A percentile compares a stretch with the other conserved stretches of the same genome.
Conservation (phyloP, 2,329 filamentous ascomycete genomes). For the Cercospora zeina region DNA sequence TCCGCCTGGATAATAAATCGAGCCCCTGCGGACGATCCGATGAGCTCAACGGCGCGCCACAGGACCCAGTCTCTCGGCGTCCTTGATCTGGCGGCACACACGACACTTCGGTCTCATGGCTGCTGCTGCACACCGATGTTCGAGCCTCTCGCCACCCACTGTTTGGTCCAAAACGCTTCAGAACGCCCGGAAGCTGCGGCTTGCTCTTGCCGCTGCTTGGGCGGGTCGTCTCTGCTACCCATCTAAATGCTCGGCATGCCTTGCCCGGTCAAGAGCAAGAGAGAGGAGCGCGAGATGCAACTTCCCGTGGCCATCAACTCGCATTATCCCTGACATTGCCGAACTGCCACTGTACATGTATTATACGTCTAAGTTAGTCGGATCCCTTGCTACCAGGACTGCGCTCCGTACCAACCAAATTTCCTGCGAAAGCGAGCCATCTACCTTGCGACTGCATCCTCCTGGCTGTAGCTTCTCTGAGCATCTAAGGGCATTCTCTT, state of each 20-base stretch:
- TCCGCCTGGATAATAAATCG: too few species aligned
- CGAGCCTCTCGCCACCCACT: conserved; percentile 5
- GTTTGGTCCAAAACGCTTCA: conserved; percentile 9
- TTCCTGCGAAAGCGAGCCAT: conserved; percentile 17
- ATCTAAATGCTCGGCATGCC: conserved; percentile 11
- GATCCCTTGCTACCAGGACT: conserved; percentile 18
- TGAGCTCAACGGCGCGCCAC: conserved; percentile 24
- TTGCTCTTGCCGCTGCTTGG: conserved; percentile 21
- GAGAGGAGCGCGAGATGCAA: conserved; percentile 9
- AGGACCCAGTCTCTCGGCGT: conserved; percentile 24
- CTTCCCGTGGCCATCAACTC: conserved; percentile 13
- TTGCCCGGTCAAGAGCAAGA: conserved; percentile 12
- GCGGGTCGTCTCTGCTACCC: conserved; percentile 12
- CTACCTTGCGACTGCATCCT: conserved; percentile 16
- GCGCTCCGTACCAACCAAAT: conserved; percentile 18
- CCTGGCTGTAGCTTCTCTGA: conserved; percentile 15
- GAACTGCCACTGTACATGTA: background rate
- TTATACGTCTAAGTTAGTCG: conserved; percentile 2
- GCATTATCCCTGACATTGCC: conserved; percentile 13
- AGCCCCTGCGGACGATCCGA: conserved; percentile 19
- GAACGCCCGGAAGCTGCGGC: conserved; percentile 14
- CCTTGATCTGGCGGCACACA: conserved; percentile 19
- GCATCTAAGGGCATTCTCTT: conserved; percentile 1
- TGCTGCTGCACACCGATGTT: conserved; percentile 17
- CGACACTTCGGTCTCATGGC: conserved; percentile 20